These are phyloP conservation scores for Panaeolus cyanescens DNA, from an alignment of 768 basidiomycete species.

Conservation along the genomic window DNA sequence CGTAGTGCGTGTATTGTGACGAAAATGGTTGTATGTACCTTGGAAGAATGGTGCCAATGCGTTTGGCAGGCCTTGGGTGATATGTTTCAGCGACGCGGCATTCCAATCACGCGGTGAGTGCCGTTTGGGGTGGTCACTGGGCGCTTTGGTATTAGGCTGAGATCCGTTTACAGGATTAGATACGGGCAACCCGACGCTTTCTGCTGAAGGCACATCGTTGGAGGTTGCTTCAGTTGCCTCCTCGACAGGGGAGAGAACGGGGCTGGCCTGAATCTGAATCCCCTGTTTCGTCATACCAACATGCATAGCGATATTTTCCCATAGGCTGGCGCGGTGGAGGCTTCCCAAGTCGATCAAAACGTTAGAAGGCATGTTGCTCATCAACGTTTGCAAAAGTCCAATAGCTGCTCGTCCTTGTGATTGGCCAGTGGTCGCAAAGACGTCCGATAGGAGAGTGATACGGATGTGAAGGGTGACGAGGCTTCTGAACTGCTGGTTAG, in stretches of 20 bases:
- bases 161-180: constrained; percentile 33
- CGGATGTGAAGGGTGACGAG: constrained; percentile 79
- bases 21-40: constrained; percentile 45
- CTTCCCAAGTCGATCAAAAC: constrained; percentile 74
- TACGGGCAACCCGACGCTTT: constrained; percentile 20
- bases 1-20: background rate
- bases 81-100: constrained; percentile 74
- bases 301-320: constrained; percentile 86
- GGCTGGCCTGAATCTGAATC: constrained; percentile 48
- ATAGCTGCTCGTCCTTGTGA: constrained; percentile 79
- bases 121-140: constrained; percentile 18
- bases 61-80: constrained; percentile 76
- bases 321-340: constrained; percentile 79
- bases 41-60: constrained; percentile 84
- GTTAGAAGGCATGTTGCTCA: constrained; percentile 60
- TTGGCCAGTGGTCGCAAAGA: constrained; percentile 82
- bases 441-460: constrained; percentile 81
- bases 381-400: constrained; percentile 72
- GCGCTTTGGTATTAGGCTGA: constrained; percentile 14
- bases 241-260: constrained; percentile 46
- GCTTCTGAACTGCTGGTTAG: constrained; percentile 68
- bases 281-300: constrained; percentile 54
- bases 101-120: constrained; percentile 57
- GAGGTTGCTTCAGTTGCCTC: constrained; percentile 47
- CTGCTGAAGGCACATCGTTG: constrained; percentile 40